Conservation (phyloP, 495 filamentous ascomycete species). For the Trichoderma orchidacearum region DNA sequence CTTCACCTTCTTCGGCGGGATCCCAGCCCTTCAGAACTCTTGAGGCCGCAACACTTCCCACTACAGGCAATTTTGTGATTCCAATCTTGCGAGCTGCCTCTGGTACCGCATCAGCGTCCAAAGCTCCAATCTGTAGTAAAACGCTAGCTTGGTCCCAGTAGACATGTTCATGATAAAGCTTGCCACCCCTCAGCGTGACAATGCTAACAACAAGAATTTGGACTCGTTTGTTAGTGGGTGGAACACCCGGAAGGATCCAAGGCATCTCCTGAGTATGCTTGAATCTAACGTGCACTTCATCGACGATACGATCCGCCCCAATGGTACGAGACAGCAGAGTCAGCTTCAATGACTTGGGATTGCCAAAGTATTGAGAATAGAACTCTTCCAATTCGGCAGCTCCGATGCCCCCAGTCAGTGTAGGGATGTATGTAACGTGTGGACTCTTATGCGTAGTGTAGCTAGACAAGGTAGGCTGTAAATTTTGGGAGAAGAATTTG, state of each 20-base stretch:
- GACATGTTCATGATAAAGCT: slow-evolving; percentile 30
- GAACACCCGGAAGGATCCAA: slow-evolving; percentile 61
- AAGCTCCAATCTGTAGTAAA: slow-evolving; percentile 53
- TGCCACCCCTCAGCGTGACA: slow-evolving; percentile 45
- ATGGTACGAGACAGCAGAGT: slow-evolving; percentile 52
- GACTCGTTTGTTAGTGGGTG: slow-evolving; percentile 36
- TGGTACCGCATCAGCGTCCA: slow-evolving; percentile 40
- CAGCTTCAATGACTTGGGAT: slow-evolving; percentile 47
- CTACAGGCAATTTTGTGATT: slow-evolving; percentile 41
- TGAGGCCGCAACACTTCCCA: slow-evolving; percentile 50
- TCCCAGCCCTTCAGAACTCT: slow-evolving; percentile 35
- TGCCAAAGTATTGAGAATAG: slow-evolving; percentile 51
- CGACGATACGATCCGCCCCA: slow-evolving; percentile 26
- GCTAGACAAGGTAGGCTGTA: slow-evolving; percentile 35
- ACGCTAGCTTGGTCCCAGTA: slow-evolving; percentile 77
- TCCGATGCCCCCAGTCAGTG: slow-evolving; percentile 52
- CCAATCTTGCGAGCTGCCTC: slow-evolving; percentile 33
- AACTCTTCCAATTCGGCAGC: slow-evolving; percentile 49
- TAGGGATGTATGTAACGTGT: slow-evolving; percentile 33
- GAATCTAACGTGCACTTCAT: slow-evolving; percentile 36
- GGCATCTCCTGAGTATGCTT: slow-evolving; percentile 52
- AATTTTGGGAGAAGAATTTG: slow-evolving; percentile 33
- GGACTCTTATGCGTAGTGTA: slow-evolving; percentile 37
- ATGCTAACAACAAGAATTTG: slow-evolving; percentile 18
- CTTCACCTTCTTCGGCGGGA: slow-evolving; percentile 38